Conservation (phyloP, 2,329 filamentous ascomycete species). For the Sporothrix pallida region DNA sequence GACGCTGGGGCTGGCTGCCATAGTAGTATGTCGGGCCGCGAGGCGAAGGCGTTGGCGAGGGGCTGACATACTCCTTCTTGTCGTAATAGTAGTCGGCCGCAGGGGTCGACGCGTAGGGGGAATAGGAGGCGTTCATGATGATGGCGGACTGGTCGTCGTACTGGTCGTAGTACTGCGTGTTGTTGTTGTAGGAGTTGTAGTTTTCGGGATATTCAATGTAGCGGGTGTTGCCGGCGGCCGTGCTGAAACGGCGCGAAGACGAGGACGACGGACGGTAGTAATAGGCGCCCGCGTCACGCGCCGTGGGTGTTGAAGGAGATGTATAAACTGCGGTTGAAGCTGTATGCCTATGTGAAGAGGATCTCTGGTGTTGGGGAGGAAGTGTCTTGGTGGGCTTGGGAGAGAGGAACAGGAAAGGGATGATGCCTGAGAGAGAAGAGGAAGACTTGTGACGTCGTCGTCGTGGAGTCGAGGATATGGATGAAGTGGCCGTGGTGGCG, state of each 20-base stretch:
- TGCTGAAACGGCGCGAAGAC: slow-evolving; percentile 30
- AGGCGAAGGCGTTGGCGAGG: slow-evolving; percentile 63
- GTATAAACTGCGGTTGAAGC: slow-evolving; percentile 25
- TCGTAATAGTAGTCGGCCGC: slow-evolving; percentile 58
- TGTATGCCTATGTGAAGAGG: slow-evolving; percentile 31
- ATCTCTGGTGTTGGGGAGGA: slow-evolving; percentile 30
- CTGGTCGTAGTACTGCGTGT: slow-evolving; percentile 38
- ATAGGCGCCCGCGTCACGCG: slow-evolving; percentile 21
- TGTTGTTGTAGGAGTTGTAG: not conserved
- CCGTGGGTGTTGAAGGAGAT: slow-evolving; percentile 18
- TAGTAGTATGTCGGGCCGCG: slow-evolving; percentile 55
- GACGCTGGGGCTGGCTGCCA: slow-evolving; percentile 51
- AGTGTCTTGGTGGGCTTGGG: slow-evolving; percentile 35
- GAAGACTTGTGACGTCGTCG: slow-evolving; percentile 37
- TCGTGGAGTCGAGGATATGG: slow-evolving; percentile 36
- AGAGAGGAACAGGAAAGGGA: slow-evolving; percentile 37
- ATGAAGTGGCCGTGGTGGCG: slow-evolving; percentile 36
- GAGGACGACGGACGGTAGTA: slow-evolving; percentile 24
- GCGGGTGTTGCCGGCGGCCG: slow-evolving; percentile 17
- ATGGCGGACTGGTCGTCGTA: slow-evolving; percentile 44
- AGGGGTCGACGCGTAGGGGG: slow-evolving; percentile 56
- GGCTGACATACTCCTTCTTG: slow-evolving; percentile 57
- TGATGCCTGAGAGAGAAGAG: slow-evolving; percentile 36
- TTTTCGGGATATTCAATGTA: slow-evolving; percentile 26
- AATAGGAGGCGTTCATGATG: slow-evolving; percentile 51